Evolutionary conservation across 306 rosid species (phyloP).

Genomic region (Albizia julibrissin): DNA sequence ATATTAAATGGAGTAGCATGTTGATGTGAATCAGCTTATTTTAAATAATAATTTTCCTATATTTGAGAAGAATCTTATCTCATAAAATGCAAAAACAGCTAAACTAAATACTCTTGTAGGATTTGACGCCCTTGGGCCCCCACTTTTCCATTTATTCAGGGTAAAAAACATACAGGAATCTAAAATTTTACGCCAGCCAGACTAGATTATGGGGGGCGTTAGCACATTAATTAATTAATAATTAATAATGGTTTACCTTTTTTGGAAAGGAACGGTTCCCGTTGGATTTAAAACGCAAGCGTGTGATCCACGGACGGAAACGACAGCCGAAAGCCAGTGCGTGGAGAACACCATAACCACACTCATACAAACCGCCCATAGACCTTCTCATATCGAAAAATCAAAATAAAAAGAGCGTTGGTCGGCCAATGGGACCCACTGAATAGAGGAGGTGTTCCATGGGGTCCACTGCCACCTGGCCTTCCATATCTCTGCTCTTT

Average conservation of each 20-base stretch:
- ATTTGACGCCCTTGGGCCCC: not conserved
- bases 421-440: not conserved
- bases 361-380: not conserved
- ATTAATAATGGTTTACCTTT: not conserved
- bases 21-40: too few relatives aligned
- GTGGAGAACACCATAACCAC: not conserved
- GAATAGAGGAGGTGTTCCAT: not conserved
- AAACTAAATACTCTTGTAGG: too few relatives aligned
- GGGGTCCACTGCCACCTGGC: slow-evolving; percentile 1
- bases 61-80: too few relatives aligned
- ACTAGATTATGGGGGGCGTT: not conserved
- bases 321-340: not conserved
- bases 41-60: too few relatives aligned
- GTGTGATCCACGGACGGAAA: not conserved
- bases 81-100: too few relatives aligned
- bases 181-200: not conserved
- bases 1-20: too few relatives aligned
- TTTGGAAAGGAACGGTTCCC: not conserved
- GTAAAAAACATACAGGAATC: too few relatives aligned
- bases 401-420: not conserved
- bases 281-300: not conserved
- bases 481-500: not conserved
- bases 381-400: not conserved
- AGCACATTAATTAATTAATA: not conserved
- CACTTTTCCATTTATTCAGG: not conserved